These are phyloP conservation scores for Cyberlindnera amylophila DNA, from an alignment of 805 yeast genomes.

Conservation along the genomic window DNA sequence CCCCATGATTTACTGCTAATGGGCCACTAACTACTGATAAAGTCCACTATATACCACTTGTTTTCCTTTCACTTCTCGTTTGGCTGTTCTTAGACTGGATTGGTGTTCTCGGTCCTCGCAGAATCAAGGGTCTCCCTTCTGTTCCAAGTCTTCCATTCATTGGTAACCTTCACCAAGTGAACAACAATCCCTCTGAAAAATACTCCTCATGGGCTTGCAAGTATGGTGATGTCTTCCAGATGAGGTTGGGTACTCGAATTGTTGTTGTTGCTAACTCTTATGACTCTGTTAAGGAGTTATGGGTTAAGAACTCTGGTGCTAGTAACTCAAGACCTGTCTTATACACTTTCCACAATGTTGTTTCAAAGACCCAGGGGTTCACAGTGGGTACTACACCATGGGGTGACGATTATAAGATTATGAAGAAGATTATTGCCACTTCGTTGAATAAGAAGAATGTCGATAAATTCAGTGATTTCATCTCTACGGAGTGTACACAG, in stretches of 20 bases:
- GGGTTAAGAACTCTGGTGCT: constrained; percentile 47
- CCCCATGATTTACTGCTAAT: too few relatives aligned
- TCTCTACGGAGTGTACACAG: constrained; percentile 38
- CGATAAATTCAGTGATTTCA: constrained; percentile 29
- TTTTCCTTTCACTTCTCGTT: background rate
- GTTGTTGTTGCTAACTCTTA: constrained; percentile 67
- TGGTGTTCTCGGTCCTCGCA: constrained; percentile 28
- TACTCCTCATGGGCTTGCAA: constrained; percentile 43
- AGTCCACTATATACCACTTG: background rate
- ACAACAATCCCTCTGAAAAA: constrained; percentile 45
- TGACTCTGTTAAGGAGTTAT: constrained; percentile 48
- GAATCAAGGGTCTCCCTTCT: constrained; percentile 36
- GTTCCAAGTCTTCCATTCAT: constrained; percentile 48
- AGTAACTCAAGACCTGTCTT: constrained; percentile 65
- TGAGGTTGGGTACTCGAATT: constrained; percentile 52
- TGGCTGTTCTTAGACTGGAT: constrained; percentile 16
- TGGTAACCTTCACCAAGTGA: constrained; percentile 45
- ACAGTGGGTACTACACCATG: constrained; percentile 67
- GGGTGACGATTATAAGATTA: constrained; percentile 41
- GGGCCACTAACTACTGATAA: background rate
- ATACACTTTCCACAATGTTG: constrained; percentile 63
- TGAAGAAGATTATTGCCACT: constrained; percentile 46
- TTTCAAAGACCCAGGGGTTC: constrained; percentile 51
- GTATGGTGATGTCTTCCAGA: constrained; percentile 53
- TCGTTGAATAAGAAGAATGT: constrained; percentile 38